Base-by-base conservation (phyloP, 2,329 filamentous ascomycete genomes). In the Acephala macrosclerotiorum region DNA sequence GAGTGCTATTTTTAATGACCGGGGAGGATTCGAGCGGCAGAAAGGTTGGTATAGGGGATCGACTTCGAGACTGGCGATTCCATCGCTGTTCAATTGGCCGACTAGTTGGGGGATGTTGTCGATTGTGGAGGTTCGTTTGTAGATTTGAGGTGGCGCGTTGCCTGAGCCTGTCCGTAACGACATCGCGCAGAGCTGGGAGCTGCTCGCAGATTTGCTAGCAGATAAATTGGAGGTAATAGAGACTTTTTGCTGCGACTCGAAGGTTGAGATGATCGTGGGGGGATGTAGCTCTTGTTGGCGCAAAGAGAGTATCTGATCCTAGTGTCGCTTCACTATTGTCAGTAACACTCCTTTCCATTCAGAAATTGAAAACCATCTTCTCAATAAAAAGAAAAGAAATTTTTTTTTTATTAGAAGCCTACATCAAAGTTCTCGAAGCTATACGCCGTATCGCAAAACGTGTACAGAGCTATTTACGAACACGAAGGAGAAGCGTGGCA, bases 1-100 rank as follows among this genome's bases (percentile, higher is more conserved):
- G 18, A 75, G 63, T 38, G 71, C 72, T n/a, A n/a, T 59, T 57
- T 75, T 73, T 45, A 75, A 22, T 29, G 73, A 74, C 26, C 67
- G 64, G 35, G 74, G 68, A 58, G 66, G 60, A 36, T 69, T 36
- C 36, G 61, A 65, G n/a, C 45, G 42, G n/a, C 9, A 63, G 8
- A 67, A 35, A 9, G 29, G 29, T n/a, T 49, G 18, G 47, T 69
- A 62, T 26, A 33, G 40, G 16, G 53, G 56, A 26, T 71, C 69
- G 29, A 56, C 58, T 47, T 67, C 18, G 6, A 74, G 65, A 59
- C 22, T 68, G 9, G 68, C 68, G 49, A 71, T 65, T 2, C 72
- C 71, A 42, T 74, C 68, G 62, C 65, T 25, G 53, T 67, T 65
- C 53, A 74, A 45, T 58, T 70, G 66, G 18, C 68, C 71, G 20